Conservation (phyloP, 2,329 filamentous ascomycete genomes). For the Cytospora piceicola region DNA sequence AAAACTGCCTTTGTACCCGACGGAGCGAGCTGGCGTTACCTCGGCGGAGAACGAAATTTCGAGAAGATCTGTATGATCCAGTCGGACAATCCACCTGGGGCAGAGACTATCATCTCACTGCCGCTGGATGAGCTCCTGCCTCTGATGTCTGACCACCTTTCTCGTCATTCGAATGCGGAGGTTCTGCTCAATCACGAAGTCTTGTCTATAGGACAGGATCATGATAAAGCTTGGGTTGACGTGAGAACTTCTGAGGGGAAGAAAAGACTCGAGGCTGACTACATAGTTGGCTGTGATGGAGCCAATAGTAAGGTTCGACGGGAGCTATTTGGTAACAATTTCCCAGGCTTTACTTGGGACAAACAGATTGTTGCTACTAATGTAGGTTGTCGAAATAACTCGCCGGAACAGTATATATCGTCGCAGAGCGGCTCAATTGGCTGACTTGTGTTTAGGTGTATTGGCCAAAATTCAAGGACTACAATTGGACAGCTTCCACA, state of each 20-base stretch:
- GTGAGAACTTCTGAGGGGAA: conserved; percentile 35
- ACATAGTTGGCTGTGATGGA: conserved; percentile 52
- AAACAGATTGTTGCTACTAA: conserved; percentile 57
- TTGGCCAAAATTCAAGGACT: conserved; percentile 52
- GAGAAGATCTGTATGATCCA: conserved; percentile 30
- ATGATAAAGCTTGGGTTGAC: conserved; percentile 38
- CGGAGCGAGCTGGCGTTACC: conserved; percentile 37
- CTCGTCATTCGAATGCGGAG: conserved; percentile 39
- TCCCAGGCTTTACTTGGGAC: conserved; percentile 54
- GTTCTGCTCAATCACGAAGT: conserved; percentile 48
- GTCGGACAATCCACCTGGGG: conserved; percentile 24
- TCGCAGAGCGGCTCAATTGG: neutral
- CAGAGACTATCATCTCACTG: conserved; percentile 45
- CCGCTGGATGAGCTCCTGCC: conserved; percentile 48
- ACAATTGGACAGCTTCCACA: conserved; percentile 49
- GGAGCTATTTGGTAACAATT: conserved; percentile 46
- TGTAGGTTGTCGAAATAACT: conserved; percentile 36
- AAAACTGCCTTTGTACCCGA: conserved; percentile 34
- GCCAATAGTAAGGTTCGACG: conserved; percentile 46
- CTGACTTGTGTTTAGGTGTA: conserved; percentile 34
- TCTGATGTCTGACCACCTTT: conserved; percentile 46
- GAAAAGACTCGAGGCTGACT: conserved; percentile 43
- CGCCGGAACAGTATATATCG: no score
- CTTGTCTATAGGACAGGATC: conserved; percentile 42
- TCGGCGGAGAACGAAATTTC: conserved; percentile 31